phyloP scores from a whole-genome alignment of 805 yeast species.

The Cyberlindnera japonica region DNA sequence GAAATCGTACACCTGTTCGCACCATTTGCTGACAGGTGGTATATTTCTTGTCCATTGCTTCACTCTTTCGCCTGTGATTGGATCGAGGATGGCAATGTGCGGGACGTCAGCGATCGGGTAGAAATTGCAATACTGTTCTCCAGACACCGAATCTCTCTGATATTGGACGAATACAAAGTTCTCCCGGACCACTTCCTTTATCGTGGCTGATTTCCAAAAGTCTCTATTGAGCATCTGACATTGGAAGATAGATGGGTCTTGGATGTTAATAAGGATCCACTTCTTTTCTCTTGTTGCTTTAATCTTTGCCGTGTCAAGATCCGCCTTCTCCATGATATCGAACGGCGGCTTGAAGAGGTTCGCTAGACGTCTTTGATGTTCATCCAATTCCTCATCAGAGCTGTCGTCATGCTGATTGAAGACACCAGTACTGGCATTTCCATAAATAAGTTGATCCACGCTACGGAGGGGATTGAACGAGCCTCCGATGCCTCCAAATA shows the following conservation, averaged over 20 bases:
- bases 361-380: constrained; percentile 68
- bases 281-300: constrained; percentile 61
- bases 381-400: constrained; percentile 30
- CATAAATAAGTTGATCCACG: constrained; percentile 29
- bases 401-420: constrained; percentile 36
- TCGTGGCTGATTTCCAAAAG: constrained; percentile 72
- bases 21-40: constrained; percentile 58
- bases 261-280: constrained; percentile 88
- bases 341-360: constrained; percentile 89
- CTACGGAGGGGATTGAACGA: constrained; percentile 14
- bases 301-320: constrained; percentile 68
- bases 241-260: constrained; percentile 77
- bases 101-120: constrained; percentile 74
- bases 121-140: constrained; percentile 64
- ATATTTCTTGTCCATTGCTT: constrained; percentile 64
- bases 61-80: constrained; percentile 91
- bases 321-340: constrained; percentile 69
- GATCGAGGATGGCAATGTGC: constrained; percentile 88
- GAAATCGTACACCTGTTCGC: constrained; percentile 67
- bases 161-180: constrained; percentile 85
- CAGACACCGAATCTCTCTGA: constrained; percentile 72
- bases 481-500: constrained; percentile 39
- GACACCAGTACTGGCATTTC: constrained; percentile 30
- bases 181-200: constrained; percentile 61
- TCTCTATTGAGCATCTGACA: constrained; percentile 92